Percentiles rank a stretch among this genome's conserved stretches.
phyloP scores from a whole-genome alignment of 1,284 basidiomycete genomes.

The Trichosporon ovoides region DNA sequence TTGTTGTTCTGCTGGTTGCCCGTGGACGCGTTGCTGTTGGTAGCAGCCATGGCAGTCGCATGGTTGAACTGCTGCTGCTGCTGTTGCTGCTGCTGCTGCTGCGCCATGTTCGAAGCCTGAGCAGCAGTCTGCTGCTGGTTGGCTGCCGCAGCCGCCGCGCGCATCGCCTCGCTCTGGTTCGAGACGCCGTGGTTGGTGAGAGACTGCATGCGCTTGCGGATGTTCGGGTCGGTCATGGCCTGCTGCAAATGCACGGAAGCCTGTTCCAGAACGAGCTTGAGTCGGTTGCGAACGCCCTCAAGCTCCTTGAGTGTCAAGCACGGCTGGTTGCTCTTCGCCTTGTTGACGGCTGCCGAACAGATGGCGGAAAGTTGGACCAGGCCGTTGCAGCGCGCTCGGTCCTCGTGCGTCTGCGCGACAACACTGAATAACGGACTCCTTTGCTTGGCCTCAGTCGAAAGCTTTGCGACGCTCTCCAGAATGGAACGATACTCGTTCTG shows the following conservation, averaged over 20 bases:
- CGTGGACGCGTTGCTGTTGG: neutral
- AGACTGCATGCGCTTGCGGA: constrained; percentile 15
- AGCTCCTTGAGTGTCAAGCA: constrained; percentile 20
- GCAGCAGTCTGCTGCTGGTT: constrained; percentile 1
- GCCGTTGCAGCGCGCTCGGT: constrained; percentile 12
- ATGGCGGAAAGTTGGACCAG: constrained; percentile 19
- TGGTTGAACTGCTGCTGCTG: constrained; percentile 4
- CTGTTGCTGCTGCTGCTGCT: neutral
- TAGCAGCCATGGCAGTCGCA: neutral
- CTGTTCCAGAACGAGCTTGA: constrained; percentile 11
- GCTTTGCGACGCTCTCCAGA: constrained; percentile 10
- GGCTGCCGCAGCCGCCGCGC: neutral
- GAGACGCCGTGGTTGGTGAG: constrained; percentile 12
- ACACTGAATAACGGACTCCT: constrained; percentile 21
- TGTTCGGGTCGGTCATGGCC: constrained; percentile 14
- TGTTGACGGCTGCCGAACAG: constrained; percentile 13
- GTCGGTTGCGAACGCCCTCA: constrained; percentile 12
- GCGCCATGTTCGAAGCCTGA: neutral
- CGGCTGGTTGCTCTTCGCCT: constrained; percentile 15
- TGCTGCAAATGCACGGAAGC: constrained; percentile 12
- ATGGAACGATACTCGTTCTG: constrained; percentile 11
- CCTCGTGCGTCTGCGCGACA: constrained; percentile 12
- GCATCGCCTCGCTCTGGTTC: constrained; percentile 4
- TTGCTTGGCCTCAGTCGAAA: constrained; percentile 15
- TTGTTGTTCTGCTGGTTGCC: neutral